phyloP scores from a whole-genome alignment of 2,329 filamentous ascomycete genomes.

The Parafenestella ontariensis region DNA sequence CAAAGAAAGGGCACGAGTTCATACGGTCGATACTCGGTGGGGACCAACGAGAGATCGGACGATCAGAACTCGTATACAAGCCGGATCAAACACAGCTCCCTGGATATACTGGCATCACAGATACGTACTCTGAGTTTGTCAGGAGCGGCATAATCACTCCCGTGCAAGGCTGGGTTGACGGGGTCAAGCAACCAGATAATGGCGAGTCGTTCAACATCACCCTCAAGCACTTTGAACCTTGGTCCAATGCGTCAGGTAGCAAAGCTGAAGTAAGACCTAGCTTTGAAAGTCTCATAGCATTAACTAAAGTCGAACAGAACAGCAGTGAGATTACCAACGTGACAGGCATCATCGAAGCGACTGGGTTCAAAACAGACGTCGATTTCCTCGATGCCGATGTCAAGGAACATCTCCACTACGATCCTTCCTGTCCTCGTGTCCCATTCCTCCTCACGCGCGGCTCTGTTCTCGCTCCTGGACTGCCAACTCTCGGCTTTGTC shows the following conservation, averaged over 20 bases:
- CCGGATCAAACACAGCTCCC: conserved; percentile 58
- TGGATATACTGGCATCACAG: conserved; percentile 72
- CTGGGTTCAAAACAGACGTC: conserved; percentile 73
- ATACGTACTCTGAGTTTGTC: conserved; percentile 77
- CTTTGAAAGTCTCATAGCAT: not conserved
- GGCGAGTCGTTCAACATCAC: conserved; percentile 5
- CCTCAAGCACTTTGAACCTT: conserved; percentile 21
- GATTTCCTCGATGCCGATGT: conserved; percentile 68
- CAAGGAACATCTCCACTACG: conserved; percentile 64
- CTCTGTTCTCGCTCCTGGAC: conserved; percentile 65
- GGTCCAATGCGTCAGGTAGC: conserved; percentile 8
- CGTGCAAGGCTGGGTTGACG: conserved; percentile 45
- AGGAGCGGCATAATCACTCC: conserved; percentile 62
- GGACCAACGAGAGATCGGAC: conserved; percentile 53
- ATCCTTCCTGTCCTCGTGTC: conserved; percentile 60
- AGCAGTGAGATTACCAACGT: conserved; percentile 16
- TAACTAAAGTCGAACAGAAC: conserved; percentile 13
- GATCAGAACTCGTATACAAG: conserved; percentile 48
- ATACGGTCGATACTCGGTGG: conserved; percentile 53
- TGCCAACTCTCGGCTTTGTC: conserved; percentile 76
- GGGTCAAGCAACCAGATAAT: conserved; percentile 19
- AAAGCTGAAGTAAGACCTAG: conserved; percentile 8
- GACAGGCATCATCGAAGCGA: conserved; percentile 73
- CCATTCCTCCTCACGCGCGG: conserved; percentile 70
- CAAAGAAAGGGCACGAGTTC: conserved; percentile 61